These are phyloP conservation scores for Penicillium tannophilum DNA, from an alignment of 495 filamentous ascomycete genomes.

Conservation along the genomic window DNA sequence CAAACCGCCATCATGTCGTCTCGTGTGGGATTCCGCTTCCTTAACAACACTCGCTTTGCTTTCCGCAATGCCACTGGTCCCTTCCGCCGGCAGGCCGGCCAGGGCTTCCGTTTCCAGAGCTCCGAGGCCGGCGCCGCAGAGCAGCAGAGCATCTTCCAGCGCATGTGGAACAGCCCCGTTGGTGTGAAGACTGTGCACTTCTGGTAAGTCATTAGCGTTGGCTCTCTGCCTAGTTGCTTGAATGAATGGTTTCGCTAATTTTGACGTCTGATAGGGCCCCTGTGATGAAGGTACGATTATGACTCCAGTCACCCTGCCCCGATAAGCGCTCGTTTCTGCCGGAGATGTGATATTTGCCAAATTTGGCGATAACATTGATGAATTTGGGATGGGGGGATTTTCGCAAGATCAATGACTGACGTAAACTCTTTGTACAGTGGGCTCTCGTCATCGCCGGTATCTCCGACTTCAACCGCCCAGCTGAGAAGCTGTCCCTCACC, in stretches of 20 bases:
- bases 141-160: conserved; percentile 64
- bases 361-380: background rate
- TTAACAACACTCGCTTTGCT: conserved; percentile 55
- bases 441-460: conserved; percentile 86
- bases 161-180: conserved; percentile 82
- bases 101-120: conserved; percentile 67
- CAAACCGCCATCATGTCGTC: conserved; percentile 44
- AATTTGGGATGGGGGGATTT: background rate
- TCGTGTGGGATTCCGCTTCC: conserved; percentile 51
- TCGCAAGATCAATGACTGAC: background rate
- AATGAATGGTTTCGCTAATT: conserved; percentile 15
- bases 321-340: conserved; percentile 10
- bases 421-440: conserved; percentile 60
- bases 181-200: conserved; percentile 98
- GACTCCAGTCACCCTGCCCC: conserved; percentile 11
- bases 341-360: background rate
- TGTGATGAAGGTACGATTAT: conserved; percentile 80
- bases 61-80: conserved; percentile 50
- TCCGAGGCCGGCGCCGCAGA: conserved; percentile 55
- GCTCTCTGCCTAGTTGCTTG: background rate
- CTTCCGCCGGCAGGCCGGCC: conserved; percentile 56
- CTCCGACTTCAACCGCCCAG: conserved; percentile 89
- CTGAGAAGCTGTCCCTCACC: conserved; percentile 84
- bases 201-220: conserved; percentile 61
- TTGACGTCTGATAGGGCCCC: conserved; percentile 67